Conservation (phyloP, 176 grass and related monocot species). For the Oryza brachyantha region DNA sequence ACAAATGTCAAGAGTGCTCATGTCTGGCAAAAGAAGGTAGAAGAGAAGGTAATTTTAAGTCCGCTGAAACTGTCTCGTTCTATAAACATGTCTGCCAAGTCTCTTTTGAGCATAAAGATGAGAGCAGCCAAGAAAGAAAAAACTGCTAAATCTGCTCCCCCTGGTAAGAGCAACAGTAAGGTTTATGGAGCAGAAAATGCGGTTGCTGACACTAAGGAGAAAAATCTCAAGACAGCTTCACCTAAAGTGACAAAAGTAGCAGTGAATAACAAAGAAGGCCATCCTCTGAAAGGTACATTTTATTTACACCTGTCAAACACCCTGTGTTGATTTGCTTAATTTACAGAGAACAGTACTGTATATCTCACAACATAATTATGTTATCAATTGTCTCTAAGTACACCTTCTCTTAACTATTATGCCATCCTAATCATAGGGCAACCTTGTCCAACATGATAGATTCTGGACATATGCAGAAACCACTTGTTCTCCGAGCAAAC, state of each 20-base stretch:
- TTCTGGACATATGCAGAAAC: neutral
- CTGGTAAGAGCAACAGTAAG: slow-evolving; percentile 33
- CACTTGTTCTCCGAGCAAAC: neutral
- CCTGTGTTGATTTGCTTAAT: neutral
- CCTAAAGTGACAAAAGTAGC: slow-evolving; percentile 36
- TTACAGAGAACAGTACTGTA: neutral
- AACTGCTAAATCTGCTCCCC: slow-evolving; percentile 25
- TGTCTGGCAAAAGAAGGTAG: slow-evolving; percentile 26
- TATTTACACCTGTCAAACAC: neutral
- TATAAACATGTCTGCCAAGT: slow-evolving; percentile 38
- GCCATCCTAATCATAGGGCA: neutral
- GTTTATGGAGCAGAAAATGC: slow-evolving; percentile 18
- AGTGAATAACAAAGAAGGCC: slow-evolving; percentile 13
- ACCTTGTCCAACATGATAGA: neutral
- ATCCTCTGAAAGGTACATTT: slow-evolving; percentile 33
- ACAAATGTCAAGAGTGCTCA: slow-evolving; percentile 34
- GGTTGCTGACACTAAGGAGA: slow-evolving; percentile 31
- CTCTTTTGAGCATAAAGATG: slow-evolving; percentile 31
- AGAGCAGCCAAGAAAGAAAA: slow-evolving; percentile 23
- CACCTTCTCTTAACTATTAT: neutral
- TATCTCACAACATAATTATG: neutral
- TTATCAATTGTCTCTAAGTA: neutral
- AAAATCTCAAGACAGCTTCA: slow-evolving; percentile 34
- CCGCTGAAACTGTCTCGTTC: slow-evolving; percentile 42
- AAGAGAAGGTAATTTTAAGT: slow-evolving; percentile 21